Evolutionary conservation across 2,329 filamentous ascomycete species (phyloP), one percentile per base, ranked within the genome.

Genomic region (Alternaria sp.): DNA sequence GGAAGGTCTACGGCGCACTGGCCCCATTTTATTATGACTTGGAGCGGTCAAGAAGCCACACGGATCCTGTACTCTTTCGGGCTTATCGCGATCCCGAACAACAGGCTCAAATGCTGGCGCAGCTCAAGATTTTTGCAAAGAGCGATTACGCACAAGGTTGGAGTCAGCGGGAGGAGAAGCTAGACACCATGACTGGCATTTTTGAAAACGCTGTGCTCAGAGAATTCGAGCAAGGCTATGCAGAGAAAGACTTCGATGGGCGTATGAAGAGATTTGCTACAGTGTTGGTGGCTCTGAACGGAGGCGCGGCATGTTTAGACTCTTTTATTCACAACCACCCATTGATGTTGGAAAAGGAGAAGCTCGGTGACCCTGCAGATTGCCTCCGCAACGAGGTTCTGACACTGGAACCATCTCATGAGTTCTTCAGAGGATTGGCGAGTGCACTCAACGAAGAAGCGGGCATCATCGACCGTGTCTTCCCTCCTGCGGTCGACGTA

Each of bases 171-270:
- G 87, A 91, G 70, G 88, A 91, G 63, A 91, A 90, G 73, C 81
- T 99, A 20, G 83, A 87, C 38, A 86, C 85, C 24, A 93, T 96
- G 86, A 87, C 90, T 66, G 86, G 86, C 38, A 89, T 95, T 60
- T 99, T 99, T 71, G 94, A 98, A 79, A 93, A 90, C 57, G 93
- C 94, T 4, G 94, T 96, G 4, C 81, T 97, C 52, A 87, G 91
- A 49, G 95, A 99, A 76, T 99, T 99, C 68, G 91, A 96, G 78
- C 91, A 95, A 66, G 95, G 93, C 4, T 96, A 96, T 67, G 92
- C 95, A 75, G 89, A 88, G 43, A 91, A 91, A 81, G 94, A 99
- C 76, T 88, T 96, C 54, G 91, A 96, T 66, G 93, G 92, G 2
- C 86, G 89, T 54, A 97, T 98, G 94, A 88, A 86, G 68, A 88